phyloP scores from a whole-genome alignment of 2,329 filamentous ascomycete genomes.

The Fusarium temperatum region DNA sequence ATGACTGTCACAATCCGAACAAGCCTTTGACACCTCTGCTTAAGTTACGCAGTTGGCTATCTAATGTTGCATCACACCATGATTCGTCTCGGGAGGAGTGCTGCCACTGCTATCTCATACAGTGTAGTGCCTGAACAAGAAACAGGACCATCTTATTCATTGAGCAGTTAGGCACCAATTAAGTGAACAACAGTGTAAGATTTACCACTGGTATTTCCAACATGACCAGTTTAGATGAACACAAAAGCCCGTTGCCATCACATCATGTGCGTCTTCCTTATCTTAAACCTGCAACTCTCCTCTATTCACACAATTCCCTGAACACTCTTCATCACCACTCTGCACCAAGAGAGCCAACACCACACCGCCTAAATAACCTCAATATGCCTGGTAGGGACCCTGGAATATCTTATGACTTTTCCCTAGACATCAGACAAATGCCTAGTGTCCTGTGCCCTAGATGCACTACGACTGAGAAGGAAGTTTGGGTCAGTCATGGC shows the following conservation, averaged over 20 bases:
- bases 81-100: too few relatives aligned
- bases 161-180: rapidly evolving
- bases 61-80: too few relatives aligned
- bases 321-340: too few relatives aligned
- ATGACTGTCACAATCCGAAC: rapidly evolving
- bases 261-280: too few relatives aligned
- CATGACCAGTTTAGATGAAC: rapidly evolving
- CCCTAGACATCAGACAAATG: background rate
- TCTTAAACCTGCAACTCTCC: background rate
- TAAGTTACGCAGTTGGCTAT: too few relatives aligned
- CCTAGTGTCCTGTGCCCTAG: background rate
- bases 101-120: background rate
- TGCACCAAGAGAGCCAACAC: rapidly evolving
- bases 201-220: background rate
- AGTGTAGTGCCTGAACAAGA: background rate
- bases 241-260: rapidly evolving
- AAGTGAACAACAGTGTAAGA: too few relatives aligned
- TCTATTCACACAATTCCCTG: rapidly evolving
- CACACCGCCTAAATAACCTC: rapidly evolving
- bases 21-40: too few relatives aligned
- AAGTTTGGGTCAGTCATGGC: background rate
- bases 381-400: background rate
- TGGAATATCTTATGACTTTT: background rate
- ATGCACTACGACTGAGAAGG: background rate
- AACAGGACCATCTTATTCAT: background rate